Base-by-base conservation (phyloP, 202 grass and related monocot species). In the Miscanthus sacchariflorus region DNA sequence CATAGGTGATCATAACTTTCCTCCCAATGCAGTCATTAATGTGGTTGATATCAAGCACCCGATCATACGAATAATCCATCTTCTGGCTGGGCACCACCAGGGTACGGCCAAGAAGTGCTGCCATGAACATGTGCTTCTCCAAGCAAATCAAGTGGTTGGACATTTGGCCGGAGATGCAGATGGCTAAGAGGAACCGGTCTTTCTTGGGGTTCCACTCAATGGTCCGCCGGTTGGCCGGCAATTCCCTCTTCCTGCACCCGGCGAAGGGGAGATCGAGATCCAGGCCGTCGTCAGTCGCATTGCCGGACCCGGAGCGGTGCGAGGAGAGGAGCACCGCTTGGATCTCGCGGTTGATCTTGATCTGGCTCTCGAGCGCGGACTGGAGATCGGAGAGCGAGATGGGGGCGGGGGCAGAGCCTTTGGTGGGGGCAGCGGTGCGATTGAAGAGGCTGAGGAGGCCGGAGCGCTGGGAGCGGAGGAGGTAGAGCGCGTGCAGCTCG, bases 101-200 rank as follows among this genome's bases (percentile, higher is more conserved):
- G 46, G 88, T 78, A 64, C 96, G 92, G 66, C 90, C 86, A 2
- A 99, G 94, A 12, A 99, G 80, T 1, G 96, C 96, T 0, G 96
- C 92, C 12, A 99, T 89, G 78, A 99, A 99, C 92, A 99, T 99
- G 87, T 99, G 94, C 85, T 99, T 99, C 91, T 99, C 96, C 82
- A 99, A 82, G 88, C 96, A 99, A 76, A 99, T 95, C 85, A 99
- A 78, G 49, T 99, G 96, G 91, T 99, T 99, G 39, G 96, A 99
- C 96, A 99, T 99, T 72, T 99, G 96, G 25, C 96, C 96, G 0
- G 94, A 95, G 35, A 95, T 21, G 44, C 96, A 99, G 82, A 99
- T 90, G 44, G 91, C 97, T 13, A 99, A 90, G 19, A 99, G 88
- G 81, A 89, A 96, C 2, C 83, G 56, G 68, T 95, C 84, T 12